These are phyloP conservation scores for Piromyces finnis DNA, from an alignment of 192 early-diverging fungal species.

Conservation along the genomic window DNA sequence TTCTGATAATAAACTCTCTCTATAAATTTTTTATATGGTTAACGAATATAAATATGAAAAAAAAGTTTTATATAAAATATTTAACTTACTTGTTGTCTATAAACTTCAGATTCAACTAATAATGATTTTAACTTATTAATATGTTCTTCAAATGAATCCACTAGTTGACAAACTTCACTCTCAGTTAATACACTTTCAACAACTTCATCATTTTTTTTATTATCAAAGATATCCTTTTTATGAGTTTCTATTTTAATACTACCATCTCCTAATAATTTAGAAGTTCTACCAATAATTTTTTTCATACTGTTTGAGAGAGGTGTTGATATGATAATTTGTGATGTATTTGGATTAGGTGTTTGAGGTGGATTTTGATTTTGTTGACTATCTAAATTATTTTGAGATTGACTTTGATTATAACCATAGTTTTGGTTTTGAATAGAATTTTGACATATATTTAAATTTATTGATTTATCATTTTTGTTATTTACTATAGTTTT, in stretches of 20 bases:
- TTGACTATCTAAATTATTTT: neutral
- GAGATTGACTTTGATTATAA: neutral
- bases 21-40: neutral
- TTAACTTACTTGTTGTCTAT: neutral
- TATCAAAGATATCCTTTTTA: neutral
- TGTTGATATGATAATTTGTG: neutral
- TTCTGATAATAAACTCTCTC: neutral
- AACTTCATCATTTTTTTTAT: neutral
- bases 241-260: neutral
- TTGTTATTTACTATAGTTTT: neutral
- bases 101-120: neutral
- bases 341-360: neutral
- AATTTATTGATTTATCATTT: neutral
- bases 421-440: neutral
- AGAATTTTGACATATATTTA: too few species aligned
- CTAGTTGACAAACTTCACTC: neutral
- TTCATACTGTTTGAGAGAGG: neutral
- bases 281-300: neutral
- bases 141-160: neutral
- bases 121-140: neutral
- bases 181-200: neutral
- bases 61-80: too few species aligned
- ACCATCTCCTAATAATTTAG: neutral
- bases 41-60: too few species aligned
- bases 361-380: neutral